Evolutionary conservation across 768 basidiomycete genomes (phyloP), one percentile per base, ranked within the genome.

Genomic region (Mycena sanguinolenta): DNA sequence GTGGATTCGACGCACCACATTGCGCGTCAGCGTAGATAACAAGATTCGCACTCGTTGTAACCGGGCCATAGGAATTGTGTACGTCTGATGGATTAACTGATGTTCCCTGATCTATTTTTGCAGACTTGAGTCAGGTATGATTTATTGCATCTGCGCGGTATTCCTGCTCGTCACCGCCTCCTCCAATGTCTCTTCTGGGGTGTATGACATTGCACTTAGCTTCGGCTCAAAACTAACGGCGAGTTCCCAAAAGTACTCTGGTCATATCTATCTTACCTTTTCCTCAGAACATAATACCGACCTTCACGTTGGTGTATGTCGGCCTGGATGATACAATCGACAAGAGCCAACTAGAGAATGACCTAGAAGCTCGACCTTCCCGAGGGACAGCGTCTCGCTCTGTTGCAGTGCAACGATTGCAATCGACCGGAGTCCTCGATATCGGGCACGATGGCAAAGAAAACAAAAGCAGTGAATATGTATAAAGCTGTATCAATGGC

Each of bases 231-330:
- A 44, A 21, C 10, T 25, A 19, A 6, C 49, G 1, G 59, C 32
- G 27, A 49, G 42, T 46, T 23, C 59, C 2, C n/a, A 49, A 6
- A 12, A 38, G 30, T 60, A 13, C 44, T 8, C 7, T 49, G 21
- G 3, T 32, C 7, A 6, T 7, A 46, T 5, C 59, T 28, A 17
- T 28, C 52, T 53, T 30, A n/a, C 7, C 2, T 30, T 4, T 49
- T 21, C 42, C 6, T 34, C 34, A 60, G 59, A 60, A 60, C 59
- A 60, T 60, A 60, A 30, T 60, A 13, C 44, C 42, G 10, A 46
- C 42, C 5, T 42, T 49, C 14, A 42, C 59, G 3, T 7, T 60
- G 10, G 42, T 60, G 57, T 30, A 53, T 27, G 28, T 53, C 7
- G 52, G 52, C 52, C 14, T 53, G 16, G 34, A 6, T 25, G 14